phyloP scores from a whole-genome alignment of 257 asterid genomes.

The Plantago elongata region DNA sequence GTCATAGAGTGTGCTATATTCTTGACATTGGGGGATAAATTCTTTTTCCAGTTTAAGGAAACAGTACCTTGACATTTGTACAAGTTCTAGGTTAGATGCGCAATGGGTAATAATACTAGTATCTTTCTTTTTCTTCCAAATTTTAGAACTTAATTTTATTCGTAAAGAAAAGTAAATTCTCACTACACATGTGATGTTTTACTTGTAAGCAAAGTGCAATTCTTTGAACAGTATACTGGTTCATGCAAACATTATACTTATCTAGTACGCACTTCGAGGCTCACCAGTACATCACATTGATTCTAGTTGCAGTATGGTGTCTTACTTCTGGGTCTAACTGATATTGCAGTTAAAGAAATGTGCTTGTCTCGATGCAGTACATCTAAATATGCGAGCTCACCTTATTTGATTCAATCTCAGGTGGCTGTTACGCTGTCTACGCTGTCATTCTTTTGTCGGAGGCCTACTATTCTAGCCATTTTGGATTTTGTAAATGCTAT shows the following conservation, averaged over 20 bases:
- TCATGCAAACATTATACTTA: constrained; percentile 1
- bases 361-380: no score
- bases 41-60: no score
- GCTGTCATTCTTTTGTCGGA: constrained; percentile 85
- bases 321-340: no score
- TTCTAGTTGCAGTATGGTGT: constrained; percentile 7
- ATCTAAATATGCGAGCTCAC: no score
- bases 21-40: no score
- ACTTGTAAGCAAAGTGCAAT: neutral
- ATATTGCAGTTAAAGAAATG: no score
- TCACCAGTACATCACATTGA: neutral
- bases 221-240: neutral
- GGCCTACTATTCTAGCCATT: constrained; percentile 86
- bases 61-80: no score
- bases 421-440: constrained; percentile 88
- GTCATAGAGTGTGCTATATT: no score
- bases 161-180: neutral
- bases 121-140: no score
- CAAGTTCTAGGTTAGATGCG: no score
- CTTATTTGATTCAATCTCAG: constrained; percentile 34
- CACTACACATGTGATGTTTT: neutral
- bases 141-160: no score
- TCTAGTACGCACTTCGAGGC: neutral
- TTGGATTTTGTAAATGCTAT: constrained; percentile 70
- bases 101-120: neutral